Evolutionary conservation across 1,139 yeast species (phyloP), one percentile per base, ranked within the genome.

Genomic region (Lodderomyces oxycetoniae): DNA sequence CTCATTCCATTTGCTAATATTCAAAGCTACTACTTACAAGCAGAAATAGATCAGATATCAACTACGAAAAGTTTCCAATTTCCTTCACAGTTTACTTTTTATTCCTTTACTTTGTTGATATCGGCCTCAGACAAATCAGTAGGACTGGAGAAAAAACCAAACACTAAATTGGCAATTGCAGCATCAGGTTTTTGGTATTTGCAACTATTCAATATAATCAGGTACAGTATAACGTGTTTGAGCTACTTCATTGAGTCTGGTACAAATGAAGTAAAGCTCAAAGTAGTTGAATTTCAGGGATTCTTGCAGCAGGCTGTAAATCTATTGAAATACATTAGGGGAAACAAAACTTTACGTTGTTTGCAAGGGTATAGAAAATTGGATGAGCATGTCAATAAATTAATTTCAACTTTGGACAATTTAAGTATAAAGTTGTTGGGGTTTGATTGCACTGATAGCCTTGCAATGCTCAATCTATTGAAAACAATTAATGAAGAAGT

Each of bases 41-140:
- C 67, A 15, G 73, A 67, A 43, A 42, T 67, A 19, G 74, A 67
- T 46, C 71, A 64, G 44, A 40, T 66, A 4, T 61, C 69, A 2
- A 40, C 58, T 3, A 56, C 61, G 13, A 64, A 64, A 37, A 57
- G 63, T 33, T 56, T 59, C 27, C 72, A 66, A 42, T 66, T 65
- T 45, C 60, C 70, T 4, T 52, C 67, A 19, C 71, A 67, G 39
- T 68, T 63, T 39, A 49, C 66, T 29, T 63, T 67, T 22, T 63
- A 63, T 42, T 64, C 66, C 16, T 67, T 66, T 43, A 55, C 68
- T 6, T 52, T 67, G 31, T 45, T 63, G 33, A 39, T 39, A 15
- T 31, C 40, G 2, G 39, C 36, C 3, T 35, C 41, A 3, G 45
- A 42, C 22, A 34, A 33, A 15, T 30, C 40, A 9, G 17, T 12